Evolutionary conservation across 371 early-diverging fungal genomes (phyloP).

Genomic region (Syncephalis plumigaleata): DNA sequence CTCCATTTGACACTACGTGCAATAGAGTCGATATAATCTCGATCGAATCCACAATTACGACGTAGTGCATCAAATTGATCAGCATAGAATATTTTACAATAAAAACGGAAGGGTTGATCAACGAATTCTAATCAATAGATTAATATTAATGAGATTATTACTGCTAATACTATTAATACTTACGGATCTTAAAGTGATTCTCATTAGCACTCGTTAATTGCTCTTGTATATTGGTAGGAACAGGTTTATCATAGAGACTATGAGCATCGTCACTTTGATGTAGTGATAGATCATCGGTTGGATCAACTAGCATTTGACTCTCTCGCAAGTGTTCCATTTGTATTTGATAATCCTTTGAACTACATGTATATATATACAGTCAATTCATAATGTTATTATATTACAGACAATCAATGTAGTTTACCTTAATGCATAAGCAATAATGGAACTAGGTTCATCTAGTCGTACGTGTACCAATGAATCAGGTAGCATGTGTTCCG

Average conservation of each 20-base stretch:
- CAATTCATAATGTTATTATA: neutral
- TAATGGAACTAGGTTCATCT: constrained; percentile 84
- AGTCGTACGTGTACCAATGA: constrained; percentile 75
- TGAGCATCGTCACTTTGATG: constrained; percentile 1
- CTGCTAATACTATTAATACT: too few species aligned
- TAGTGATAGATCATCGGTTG: constrained; percentile 18
- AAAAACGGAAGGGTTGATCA: constrained; percentile 18
- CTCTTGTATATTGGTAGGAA: too few species aligned
- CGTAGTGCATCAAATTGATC: constrained; percentile 86
- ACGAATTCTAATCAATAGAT: too few species aligned
- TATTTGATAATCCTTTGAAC: neutral
- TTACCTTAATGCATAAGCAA: constrained; percentile 62
- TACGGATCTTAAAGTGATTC: too few species aligned
- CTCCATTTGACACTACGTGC: constrained; percentile 71
- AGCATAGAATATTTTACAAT: constrained; percentile 81
- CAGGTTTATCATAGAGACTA: neutral
- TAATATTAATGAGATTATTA: too few species aligned
- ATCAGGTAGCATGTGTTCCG: constrained; percentile 71
- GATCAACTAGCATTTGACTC: constrained; percentile 11
- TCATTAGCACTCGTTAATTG: too few species aligned
- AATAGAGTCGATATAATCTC: constrained; percentile 65
- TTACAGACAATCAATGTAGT: too few species aligned
- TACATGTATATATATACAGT: neutral
- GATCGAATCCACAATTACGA: constrained; percentile 63
- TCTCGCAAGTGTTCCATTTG: neutral